Base-by-base conservation (phyloP, 768 basidiomycete species). In the Gautieria morchelliformis region DNA sequence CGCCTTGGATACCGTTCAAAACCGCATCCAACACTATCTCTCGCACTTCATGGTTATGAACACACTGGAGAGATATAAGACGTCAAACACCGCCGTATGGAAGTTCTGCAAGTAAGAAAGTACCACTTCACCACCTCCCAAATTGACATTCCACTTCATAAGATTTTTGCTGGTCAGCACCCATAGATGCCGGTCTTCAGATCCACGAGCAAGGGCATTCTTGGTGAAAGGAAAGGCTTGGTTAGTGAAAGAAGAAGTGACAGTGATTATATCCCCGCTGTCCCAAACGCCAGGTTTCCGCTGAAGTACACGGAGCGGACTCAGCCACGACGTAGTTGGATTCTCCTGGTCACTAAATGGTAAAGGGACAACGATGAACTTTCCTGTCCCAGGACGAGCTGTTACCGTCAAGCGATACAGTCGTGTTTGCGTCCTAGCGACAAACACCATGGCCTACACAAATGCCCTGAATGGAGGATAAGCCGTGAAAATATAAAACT, bases 111-210 rank as follows among this genome's bases (percentile, higher is more conserved):
- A 14, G 40, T 4, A 30, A 35, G 30, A 58, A 27, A 20, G 27
- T 15, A 62, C 58, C 59, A 59, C 82, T 64, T 89, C 87, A 81
- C 83, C 85, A 35, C 83, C 85, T 64, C 84, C 85, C 9, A 75
- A 61, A 48, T 77, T 77, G 71, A 86, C 74, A 32, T 74, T 79
- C 89, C 89, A 92, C 58, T 75, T 78, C 64, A 89, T 57, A n/a
- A 57, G 56, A 22, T 57, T 39, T 40, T 50, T 48, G 39, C 30
- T 22, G 10, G 56, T 57, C 33, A 57, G 37, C 9, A 48, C 47
- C 56, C 56, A 57, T n/a, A 57, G 49, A 20, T 37, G 42, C 30
- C 45, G 49, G 35, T 57, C 56, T 49, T 49, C 56, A 22, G 14
- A 19, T 19, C 53, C 37, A 19, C 53, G 53, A 42, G 37, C 30